Percentiles rank a stretch among this genome's conserved stretches.
Evolutionary conservation across 192 early-diverging fungal genomes (phyloP).

Genomic region (Coemansia sp.): DNA sequence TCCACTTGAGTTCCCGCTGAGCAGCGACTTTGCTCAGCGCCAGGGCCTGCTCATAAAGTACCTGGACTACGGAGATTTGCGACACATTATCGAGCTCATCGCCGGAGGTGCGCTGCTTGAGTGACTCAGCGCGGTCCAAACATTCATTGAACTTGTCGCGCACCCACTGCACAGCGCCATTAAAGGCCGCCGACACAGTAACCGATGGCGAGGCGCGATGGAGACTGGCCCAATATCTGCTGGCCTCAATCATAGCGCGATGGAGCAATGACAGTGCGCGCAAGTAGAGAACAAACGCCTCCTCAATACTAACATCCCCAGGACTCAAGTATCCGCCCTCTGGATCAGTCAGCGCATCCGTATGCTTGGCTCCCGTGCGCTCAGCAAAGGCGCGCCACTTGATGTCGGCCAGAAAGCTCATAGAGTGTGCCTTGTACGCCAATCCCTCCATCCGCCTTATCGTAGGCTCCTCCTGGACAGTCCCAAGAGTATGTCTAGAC

Average conservation of each 20-base stretch:
- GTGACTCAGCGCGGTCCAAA: constrained; percentile 77
- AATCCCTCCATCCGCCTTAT: constrained; percentile 69
- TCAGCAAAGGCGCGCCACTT: constrained; percentile 49
- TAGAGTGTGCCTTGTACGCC: constrained; percentile 72
- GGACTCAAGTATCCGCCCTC: constrained; percentile 40
- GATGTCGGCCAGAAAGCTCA: constrained; percentile 63
- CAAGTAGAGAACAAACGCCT: constrained; percentile 72
- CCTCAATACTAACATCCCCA: constrained; percentile 58
- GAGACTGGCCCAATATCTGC: constrained; percentile 39
- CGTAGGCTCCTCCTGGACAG: constrained; percentile 55
- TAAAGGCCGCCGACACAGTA: constrained; percentile 53
- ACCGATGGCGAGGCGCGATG: constrained; percentile 20
- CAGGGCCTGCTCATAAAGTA: constrained; percentile 74
- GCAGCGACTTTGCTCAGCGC: constrained; percentile 64
- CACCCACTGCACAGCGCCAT: constrained; percentile 84
- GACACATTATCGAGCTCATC: constrained; percentile 55
- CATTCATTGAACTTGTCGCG: constrained; percentile 89
- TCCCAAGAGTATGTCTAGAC: constrained; percentile 35
- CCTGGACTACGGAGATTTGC: constrained; percentile 62
- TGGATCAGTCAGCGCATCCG: constrained; percentile 30
- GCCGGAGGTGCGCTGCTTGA: constrained; percentile 61
- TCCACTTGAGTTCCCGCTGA: constrained; percentile 65
- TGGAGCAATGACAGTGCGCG: constrained; percentile 67
- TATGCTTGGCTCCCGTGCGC: constrained; percentile 15
- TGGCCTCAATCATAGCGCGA: constrained; percentile 63